phyloP scores from a whole-genome alignment of 495 filamentous ascomycete genomes.

The Xylaria castorea region DNA sequence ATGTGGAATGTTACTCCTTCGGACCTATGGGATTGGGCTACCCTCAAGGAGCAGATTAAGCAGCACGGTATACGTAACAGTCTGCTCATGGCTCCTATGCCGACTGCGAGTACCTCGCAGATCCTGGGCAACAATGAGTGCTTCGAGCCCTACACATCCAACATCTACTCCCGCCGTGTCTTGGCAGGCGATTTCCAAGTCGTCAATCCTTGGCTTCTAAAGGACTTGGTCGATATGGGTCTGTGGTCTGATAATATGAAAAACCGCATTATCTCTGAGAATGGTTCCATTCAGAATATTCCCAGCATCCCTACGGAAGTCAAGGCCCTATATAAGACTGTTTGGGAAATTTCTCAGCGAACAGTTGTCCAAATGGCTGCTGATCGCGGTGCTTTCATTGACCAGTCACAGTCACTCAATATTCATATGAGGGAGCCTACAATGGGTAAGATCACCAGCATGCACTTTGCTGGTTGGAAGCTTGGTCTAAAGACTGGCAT shows the following conservation, averaged over 20 bases:
- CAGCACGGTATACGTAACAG: slow-evolving; percentile 93
- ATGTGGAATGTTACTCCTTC: slow-evolving; percentile 97
- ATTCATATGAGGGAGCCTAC: slow-evolving; percentile 99
- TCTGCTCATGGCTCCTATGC: slow-evolving; percentile 95
- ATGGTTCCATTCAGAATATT: slow-evolving; percentile 94
- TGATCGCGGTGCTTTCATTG: slow-evolving; percentile 96
- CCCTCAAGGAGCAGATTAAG: slow-evolving; percentile 87
- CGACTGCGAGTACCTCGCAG: slow-evolving; percentile 93
- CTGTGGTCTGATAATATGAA: slow-evolving; percentile 99
- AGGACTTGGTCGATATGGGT: slow-evolving; percentile 96
- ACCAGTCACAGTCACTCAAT: slow-evolving; percentile 98
- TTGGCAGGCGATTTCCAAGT: slow-evolving; percentile 99
- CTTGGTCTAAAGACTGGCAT: slow-evolving; percentile 98
- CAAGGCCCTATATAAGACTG: slow-evolving; percentile 98
- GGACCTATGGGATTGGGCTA: slow-evolving; percentile 94
- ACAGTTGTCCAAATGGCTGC: slow-evolving; percentile 96
- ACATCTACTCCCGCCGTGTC: slow-evolving; percentile 99
- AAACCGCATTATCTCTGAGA: slow-evolving; percentile 98
- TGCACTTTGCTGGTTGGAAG: slow-evolving; percentile 99
- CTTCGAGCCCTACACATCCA: slow-evolving; percentile 99
- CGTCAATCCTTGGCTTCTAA: slow-evolving; percentile 98
- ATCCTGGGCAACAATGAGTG: slow-evolving; percentile 99
- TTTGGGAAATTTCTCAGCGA: slow-evolving; percentile 99
- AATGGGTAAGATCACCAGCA: slow-evolving; percentile 99
- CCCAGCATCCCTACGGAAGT: slow-evolving; percentile 94